These are phyloP conservation scores for Lenwebbia sp. DNA, from an alignment of 345 rosid species.

Conservation along the genomic window DNA sequence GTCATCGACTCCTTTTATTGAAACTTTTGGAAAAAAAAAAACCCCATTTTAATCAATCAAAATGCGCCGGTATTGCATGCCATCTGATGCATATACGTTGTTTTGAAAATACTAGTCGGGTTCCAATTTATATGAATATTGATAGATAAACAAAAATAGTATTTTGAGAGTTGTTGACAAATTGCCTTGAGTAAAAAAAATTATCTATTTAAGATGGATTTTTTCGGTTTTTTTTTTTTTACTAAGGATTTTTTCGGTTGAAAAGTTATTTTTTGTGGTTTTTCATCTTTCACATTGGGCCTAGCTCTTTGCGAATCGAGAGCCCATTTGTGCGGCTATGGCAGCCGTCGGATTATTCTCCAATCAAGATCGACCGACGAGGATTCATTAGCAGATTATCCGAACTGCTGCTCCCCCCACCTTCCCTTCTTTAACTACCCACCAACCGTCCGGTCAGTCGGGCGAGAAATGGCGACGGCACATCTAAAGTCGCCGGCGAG, in stretches of 20 bases:
- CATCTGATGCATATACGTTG: not conserved
- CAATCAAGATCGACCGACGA: not conserved
- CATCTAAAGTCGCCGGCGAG: slow-evolving; percentile 4
- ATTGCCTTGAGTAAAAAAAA: not conserved
- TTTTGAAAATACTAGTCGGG: not conserved
- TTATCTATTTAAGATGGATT: not conserved
- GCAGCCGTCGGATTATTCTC: not conserved
- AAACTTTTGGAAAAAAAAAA: not conserved
- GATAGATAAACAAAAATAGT: not conserved
- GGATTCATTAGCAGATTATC: not conserved
- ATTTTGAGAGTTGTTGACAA: not conserved
- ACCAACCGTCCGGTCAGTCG: not conserved
- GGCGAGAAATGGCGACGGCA: slow-evolving; percentile 10
- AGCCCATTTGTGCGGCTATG: not conserved
- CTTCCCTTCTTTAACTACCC: not conserved
- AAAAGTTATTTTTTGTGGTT: not conserved
- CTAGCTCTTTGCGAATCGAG: not conserved
- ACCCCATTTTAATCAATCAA: not conserved
- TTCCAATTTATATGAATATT: not conserved
- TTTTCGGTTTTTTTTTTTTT: not conserved
- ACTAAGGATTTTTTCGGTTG: not conserved
- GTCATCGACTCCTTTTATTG: rapidly evolving
- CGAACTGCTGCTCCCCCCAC: not conserved
- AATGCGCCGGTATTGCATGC: not conserved
- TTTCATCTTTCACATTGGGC: not conserved